Evolutionary conservation across 2,329 filamentous ascomycete species (phyloP).

Genomic region (Cercospora zeae-maydis): DNA sequence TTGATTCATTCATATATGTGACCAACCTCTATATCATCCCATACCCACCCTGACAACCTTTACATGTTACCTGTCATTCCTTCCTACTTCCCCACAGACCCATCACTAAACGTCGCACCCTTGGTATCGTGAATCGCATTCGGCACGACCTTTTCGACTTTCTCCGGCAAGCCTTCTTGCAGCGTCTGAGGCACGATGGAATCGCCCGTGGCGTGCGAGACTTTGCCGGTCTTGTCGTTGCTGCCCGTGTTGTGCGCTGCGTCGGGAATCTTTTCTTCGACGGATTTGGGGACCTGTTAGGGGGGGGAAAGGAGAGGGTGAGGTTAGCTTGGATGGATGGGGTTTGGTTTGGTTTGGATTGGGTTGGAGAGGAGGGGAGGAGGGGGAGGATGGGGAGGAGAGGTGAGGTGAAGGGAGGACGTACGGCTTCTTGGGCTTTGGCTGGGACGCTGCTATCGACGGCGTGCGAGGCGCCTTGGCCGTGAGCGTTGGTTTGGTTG

Average conservation of each 20-base stretch:
- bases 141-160: slow-evolving; percentile 44
- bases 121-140: slow-evolving; percentile 44
- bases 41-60: too few species aligned
- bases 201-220: slow-evolving; percentile 41
- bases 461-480: slow-evolving; percentile 45
- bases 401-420: neutral
- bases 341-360: neutral
- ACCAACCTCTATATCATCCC: neutral
- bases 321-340: neutral
- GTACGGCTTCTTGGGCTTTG: slow-evolving; percentile 8
- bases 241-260: slow-evolving; percentile 23
- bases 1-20: neutral
- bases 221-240: slow-evolving; percentile 36
- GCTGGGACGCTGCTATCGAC: slow-evolving; percentile 23
- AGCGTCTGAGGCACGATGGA: slow-evolving; percentile 44
- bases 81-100: slow-evolving; percentile 5
- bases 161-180: slow-evolving; percentile 46
- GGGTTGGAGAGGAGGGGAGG: neutral
- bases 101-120: slow-evolving; percentile 28
- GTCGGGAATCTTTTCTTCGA: slow-evolving; percentile 18
- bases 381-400: neutral
- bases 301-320: neutral
- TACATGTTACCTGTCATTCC: too few species aligned
- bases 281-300: slow-evolving; percentile 31
- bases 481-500: slow-evolving; percentile 30